Conservation (phyloP, 2,329 filamentous ascomycete species). For the Bipolaris victoriae region DNA sequence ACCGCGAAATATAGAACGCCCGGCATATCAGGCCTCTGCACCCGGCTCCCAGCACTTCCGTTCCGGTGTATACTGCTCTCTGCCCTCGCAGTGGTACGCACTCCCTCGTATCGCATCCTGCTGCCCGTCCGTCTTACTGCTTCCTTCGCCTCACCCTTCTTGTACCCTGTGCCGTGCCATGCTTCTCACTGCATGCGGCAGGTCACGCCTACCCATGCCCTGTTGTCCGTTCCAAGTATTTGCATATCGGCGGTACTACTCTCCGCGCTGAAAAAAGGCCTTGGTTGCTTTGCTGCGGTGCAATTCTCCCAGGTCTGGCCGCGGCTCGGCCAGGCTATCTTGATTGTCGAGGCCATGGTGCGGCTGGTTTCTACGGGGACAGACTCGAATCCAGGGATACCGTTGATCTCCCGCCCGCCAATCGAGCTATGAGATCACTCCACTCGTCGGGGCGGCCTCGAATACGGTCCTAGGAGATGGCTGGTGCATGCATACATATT, state of each 20-base stretch:
- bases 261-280: background rate
- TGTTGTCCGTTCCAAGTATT: background rate
- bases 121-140: background rate
- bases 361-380: conserved; percentile 15
- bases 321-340: background rate
- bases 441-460: conserved; percentile 4
- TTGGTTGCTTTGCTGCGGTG: background rate
- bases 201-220: conserved; percentile 1
- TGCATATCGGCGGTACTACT: background rate
- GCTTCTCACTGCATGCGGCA: background rate
- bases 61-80: background rate
- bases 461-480: conserved; percentile 6
- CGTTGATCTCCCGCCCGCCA: conserved; percentile 23
- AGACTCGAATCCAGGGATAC: conserved; percentile 16
- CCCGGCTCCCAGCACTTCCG: background rate
- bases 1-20: conserved; percentile 6
- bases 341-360: background rate
- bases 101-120: conserved; percentile 3
- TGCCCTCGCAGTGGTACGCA: conserved; percentile 7
- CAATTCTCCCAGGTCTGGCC: background rate
- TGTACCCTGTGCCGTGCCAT: background rate
- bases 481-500: conserved; percentile 2
- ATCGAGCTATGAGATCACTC: conserved; percentile 18
- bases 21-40: background rate
- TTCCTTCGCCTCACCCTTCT: background rate